These are phyloP conservation scores for Porodaedalea pini DNA, from an alignment of 1,284 basidiomycete species.

Conservation along the genomic window DNA sequence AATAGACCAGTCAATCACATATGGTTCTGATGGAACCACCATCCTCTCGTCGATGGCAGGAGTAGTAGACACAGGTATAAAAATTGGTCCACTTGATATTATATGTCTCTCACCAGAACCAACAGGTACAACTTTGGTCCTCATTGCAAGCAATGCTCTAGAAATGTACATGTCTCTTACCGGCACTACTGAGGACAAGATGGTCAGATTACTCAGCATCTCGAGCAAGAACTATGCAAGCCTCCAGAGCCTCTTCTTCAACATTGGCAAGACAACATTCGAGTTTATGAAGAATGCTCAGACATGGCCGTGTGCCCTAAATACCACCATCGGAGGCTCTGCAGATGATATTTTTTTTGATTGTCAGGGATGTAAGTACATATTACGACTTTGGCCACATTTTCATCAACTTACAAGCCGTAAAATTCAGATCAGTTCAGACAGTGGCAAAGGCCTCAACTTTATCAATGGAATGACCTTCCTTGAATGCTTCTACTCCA, in stretches of 20 bases:
- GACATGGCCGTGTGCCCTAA: conserved; percentile 45
- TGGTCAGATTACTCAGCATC: conserved; percentile 21
- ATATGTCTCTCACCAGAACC: conserved; percentile 20
- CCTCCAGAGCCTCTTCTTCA: conserved; percentile 24
- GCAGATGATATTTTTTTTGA: conserved; percentile 30
- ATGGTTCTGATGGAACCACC: conserved; percentile 37
- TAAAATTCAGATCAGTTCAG: conserved; percentile 4
- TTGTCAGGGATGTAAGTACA: conserved; percentile 18
- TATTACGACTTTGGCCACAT: neutral
- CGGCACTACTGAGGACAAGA: conserved; percentile 18
- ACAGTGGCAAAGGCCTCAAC: conserved; percentile 10
- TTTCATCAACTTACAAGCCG: neutral
- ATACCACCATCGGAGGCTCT: conserved; percentile 42
- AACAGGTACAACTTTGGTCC: conserved; percentile 23
- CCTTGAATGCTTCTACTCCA: conserved; percentile 24
- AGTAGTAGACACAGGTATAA: conserved; percentile 58
- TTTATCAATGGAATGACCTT: conserved; percentile 24
- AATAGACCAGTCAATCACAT: conserved; percentile 31
- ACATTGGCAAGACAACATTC: conserved; percentile 22
- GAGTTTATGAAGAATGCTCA: conserved; percentile 32
- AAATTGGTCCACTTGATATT: conserved; percentile 14
- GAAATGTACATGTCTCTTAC: conserved; percentile 17
- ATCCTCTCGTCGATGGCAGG: conserved; percentile 46
- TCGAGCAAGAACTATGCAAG: conserved; percentile 2
- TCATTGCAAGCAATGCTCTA: conserved; percentile 22